A percentile compares a stretch with the other conserved stretches of the same genome.
Evolutionary conservation across 2,329 filamentous ascomycete species (phyloP).

Genomic region (Ceratocystis alfenasii): DNA sequence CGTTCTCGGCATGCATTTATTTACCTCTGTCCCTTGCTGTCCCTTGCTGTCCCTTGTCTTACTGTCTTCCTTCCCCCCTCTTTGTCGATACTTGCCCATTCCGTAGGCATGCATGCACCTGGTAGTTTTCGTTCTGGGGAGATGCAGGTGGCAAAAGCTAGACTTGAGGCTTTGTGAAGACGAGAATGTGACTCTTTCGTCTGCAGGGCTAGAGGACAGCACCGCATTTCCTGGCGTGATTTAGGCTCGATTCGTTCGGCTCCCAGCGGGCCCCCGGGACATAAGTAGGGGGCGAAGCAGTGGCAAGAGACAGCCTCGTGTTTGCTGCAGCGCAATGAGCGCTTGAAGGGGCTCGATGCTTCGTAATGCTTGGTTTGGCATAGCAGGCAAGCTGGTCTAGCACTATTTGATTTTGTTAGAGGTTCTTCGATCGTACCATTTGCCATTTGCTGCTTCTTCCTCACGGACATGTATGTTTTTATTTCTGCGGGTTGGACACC

Average conservation of each 20-base stretch:
- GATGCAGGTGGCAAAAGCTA: too few species aligned
- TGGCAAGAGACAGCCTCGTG: too few species aligned
- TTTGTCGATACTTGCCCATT: slow-evolving; percentile 2
- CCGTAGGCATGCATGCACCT: neutral
- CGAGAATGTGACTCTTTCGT: neutral
- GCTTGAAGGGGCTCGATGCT: too few species aligned
- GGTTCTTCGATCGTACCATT: neutral
- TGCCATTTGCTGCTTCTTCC: neutral
- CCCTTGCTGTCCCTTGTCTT: neutral
- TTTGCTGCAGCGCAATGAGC: too few species aligned
- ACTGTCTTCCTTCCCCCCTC: neutral
- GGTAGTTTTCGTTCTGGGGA: too few species aligned
- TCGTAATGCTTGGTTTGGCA: neutral
- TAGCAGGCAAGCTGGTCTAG: neutral
- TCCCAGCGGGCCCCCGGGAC: too few species aligned
- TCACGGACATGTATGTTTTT: too few species aligned
- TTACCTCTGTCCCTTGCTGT: neutral
- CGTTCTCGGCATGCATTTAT: neutral
- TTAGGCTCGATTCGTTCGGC: too few species aligned
- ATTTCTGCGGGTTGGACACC: too few species aligned
- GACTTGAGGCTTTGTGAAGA: neutral
- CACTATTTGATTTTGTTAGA: neutral
- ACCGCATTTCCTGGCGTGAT: too few species aligned
- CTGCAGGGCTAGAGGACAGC: neutral
- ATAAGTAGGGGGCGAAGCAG: too few species aligned